Conservation (phyloP, 1,139 yeast species). For the Scheffersomyces quercinus region DNA sequence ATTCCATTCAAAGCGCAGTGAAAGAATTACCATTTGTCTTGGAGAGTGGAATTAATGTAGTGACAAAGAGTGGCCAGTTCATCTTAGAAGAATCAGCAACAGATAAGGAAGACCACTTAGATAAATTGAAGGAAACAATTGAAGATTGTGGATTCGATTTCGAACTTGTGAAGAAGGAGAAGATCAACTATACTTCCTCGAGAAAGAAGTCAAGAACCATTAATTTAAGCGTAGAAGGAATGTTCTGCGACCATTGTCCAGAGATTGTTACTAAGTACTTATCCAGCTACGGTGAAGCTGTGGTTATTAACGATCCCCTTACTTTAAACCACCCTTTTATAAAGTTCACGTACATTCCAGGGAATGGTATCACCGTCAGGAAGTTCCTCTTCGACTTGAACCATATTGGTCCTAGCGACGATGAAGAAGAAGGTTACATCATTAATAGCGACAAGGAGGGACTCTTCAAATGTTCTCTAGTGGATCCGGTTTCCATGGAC, state of each 20-base stretch:
- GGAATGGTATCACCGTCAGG: slow-evolving; percentile 55
- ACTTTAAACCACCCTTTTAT: slow-evolving; percentile 57
- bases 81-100: slow-evolving; percentile 42
- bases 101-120: slow-evolving; percentile 25
- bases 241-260: slow-evolving; percentile 75
- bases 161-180: slow-evolving; percentile 38
- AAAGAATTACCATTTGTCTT: slow-evolving; percentile 53
- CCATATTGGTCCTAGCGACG: slow-evolving; percentile 34
- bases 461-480: slow-evolving; percentile 51
- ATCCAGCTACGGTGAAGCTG: slow-evolving; percentile 54
- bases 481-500: slow-evolving; percentile 60
- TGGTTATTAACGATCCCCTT: slow-evolving; percentile 57
- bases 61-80: slow-evolving; percentile 63
- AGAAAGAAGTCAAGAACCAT: slow-evolving; percentile 54
- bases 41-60: slow-evolving; percentile 54
- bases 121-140: slow-evolving; percentile 46
- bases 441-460: slow-evolving; percentile 27
- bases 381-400: slow-evolving; percentile 51
- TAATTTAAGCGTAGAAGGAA: slow-evolving; percentile 60
- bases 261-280: slow-evolving; percentile 52
- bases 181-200: slow-evolving; percentile 46
- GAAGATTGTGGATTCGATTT: slow-evolving; percentile 72
- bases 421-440: slow-evolving; percentile 20
- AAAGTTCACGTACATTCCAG: slow-evolving; percentile 64
- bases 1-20: slow-evolving; percentile 53